A percentile compares a stretch with the other conserved stretches of the same genome.
These are phyloP conservation scores for Phanerochaete sordida DNA, from an alignment of 768 basidiomycete genomes.

Conservation along the genomic window DNA sequence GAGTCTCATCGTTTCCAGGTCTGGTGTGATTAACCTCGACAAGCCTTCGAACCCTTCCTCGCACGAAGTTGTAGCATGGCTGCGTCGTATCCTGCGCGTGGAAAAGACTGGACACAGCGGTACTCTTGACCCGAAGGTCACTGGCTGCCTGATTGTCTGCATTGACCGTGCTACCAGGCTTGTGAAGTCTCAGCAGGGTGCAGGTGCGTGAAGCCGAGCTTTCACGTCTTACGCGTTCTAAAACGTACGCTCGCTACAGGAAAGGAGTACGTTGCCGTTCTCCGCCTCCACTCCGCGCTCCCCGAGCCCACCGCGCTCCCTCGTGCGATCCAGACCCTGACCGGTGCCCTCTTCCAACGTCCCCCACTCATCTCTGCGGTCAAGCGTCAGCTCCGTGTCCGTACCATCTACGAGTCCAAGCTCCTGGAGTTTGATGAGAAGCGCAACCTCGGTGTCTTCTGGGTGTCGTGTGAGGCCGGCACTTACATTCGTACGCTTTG, in stretches of 20 bases:
- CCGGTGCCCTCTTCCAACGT: conserved; percentile 97
- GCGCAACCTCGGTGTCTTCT: conserved; percentile 94
- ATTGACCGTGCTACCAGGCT: conserved; percentile 97
- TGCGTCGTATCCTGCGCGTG: conserved; percentile 91
- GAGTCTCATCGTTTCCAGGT: conserved; percentile 41
- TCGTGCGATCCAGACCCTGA: conserved; percentile 92
- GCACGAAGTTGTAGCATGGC: conserved; percentile 99
- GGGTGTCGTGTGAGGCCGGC: conserved; percentile 98
- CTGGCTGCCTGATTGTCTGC: conserved; percentile 97
- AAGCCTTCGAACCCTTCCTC: conserved; percentile 99
- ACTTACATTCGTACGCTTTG: conserved; percentile 96
- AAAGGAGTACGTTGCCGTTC: conserved; percentile 97
- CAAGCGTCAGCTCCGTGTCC: conserved; percentile 94
- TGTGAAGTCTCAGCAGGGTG: conserved; percentile 98
- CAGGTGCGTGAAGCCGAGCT: conserved; percentile 53
- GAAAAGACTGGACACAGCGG: conserved; percentile 99
- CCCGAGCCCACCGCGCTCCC: conserved; percentile 83
- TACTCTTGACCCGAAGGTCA: conserved; percentile 98
- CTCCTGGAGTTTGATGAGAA: conserved; percentile 97
- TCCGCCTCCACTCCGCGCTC: conserved; percentile 85
- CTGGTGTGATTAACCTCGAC: conserved; percentile 98
- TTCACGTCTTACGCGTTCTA: conserved; percentile 18
- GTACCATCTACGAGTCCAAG: conserved; percentile 95
- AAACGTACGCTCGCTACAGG: conserved; percentile 40
- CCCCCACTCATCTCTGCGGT: conserved; percentile 99